Evolutionary conservation across 1,139 yeast genomes (phyloP).

Genomic region (Eremothecium cymbalariae): DNA sequence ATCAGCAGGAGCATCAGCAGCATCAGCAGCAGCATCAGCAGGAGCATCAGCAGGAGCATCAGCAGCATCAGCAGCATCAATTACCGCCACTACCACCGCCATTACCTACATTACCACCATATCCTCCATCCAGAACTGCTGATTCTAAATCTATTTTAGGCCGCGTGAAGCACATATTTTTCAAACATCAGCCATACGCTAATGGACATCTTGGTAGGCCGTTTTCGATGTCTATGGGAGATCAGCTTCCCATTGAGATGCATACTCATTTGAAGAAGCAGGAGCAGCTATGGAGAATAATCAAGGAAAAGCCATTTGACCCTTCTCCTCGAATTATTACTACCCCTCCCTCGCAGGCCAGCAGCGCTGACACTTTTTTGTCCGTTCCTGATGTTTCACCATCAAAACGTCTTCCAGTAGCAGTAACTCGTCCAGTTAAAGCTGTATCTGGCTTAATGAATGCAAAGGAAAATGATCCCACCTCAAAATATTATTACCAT

Average conservation of each 20-base stretch:
- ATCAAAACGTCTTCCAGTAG: neutral
- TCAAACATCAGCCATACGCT: neutral
- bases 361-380: conserved; percentile 21
- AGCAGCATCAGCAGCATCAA: neutral
- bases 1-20: no score
- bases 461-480: conserved; percentile 9
- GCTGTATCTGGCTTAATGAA: conserved; percentile 7
- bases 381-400: conserved; percentile 11
- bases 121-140: neutral
- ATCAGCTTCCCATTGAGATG: conserved; percentile 1
- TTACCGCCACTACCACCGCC: conserved; percentile 2
- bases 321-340: conserved; percentile 6
- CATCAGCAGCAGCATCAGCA: no score
- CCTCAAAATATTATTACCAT: conserved; percentile 6
- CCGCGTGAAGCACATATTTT: conserved; percentile 2
- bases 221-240: conserved; percentile 1
- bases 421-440: conserved; percentile 1
- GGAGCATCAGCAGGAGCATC: neutral
- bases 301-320: conserved; percentile 11
- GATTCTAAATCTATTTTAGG: conserved; percentile 1
- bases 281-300: conserved; percentile 12
- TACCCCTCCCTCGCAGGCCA: conserved; percentile 2
- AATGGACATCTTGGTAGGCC: conserved; percentile 2
- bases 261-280: conserved; percentile 8
- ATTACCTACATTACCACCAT: conserved; percentile 2